A percentile compares a stretch with the other conserved stretches of the same genome.
These are phyloP conservation scores for Podospora pseudocomata DNA, from an alignment of 495 filamentous ascomycete species.

Conservation along the genomic window DNA sequence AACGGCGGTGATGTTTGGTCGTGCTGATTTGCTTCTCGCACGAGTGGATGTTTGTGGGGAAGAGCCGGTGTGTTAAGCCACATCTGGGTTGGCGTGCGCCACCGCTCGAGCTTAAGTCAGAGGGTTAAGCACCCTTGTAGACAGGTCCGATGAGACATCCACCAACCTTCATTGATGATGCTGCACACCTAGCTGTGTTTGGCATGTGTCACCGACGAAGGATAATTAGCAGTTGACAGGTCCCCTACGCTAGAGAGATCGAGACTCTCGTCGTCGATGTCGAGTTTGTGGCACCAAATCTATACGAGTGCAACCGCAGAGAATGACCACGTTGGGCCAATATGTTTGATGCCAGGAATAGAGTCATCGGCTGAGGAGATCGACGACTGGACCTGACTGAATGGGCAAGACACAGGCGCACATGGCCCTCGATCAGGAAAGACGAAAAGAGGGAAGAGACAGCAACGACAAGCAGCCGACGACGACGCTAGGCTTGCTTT, in stretches of 20 bases:
- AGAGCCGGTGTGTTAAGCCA: slow-evolving; percentile 10
- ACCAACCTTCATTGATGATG: neutral
- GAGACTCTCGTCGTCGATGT: neutral
- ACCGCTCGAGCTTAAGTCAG: neutral
- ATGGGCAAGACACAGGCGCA: slow-evolving; percentile 6
- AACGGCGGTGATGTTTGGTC: slow-evolving; percentile 23
- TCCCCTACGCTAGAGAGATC: neutral
- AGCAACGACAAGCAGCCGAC: slow-evolving; percentile 6
- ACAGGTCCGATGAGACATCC: slow-evolving; percentile 5
- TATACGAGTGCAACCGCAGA: neutral
- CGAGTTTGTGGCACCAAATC: slow-evolving; percentile 5
- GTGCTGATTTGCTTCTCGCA: slow-evolving; percentile 14
- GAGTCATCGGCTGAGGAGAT: neutral
- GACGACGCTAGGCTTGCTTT: slow-evolving; percentile 28
- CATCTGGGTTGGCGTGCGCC: slow-evolving; percentile 11
- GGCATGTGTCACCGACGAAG: slow-evolving; percentile 5
- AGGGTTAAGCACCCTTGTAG: neutral
- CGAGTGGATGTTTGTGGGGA: slow-evolving; percentile 13
- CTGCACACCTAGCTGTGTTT: slow-evolving; percentile 11
- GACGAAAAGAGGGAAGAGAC: slow-evolving; percentile 2
- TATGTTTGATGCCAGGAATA: slow-evolving; percentile 5
- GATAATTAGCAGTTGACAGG: neutral
- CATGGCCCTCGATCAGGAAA: slow-evolving; percentile 7
- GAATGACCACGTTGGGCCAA: neutral
- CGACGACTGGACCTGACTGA: slow-evolving; percentile 4